These are phyloP conservation scores for Beauveria caledonica DNA, from an alignment of 2,329 filamentous ascomycete species.

Conservation along the genomic window DNA sequence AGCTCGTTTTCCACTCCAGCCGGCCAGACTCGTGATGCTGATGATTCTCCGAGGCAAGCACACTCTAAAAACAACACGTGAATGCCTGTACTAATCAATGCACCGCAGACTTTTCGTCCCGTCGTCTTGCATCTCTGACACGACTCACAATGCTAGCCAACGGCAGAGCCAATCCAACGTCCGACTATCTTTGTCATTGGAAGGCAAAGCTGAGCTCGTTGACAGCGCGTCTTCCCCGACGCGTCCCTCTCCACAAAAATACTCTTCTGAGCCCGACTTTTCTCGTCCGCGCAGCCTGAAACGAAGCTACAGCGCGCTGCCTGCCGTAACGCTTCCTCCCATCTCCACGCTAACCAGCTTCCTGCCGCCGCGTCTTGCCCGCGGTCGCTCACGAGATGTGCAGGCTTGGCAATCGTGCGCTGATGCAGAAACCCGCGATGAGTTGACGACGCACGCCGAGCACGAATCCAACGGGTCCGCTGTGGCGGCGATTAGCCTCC, in stretches of 20 bases:
- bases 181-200: conserved; percentile 73
- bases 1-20: conserved; percentile 44
- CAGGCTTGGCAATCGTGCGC: conserved; percentile 89
- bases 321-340: conserved; percentile 48
- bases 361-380: conserved; percentile 48
- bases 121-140: conserved; percentile 32
- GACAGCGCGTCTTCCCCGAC: conserved; percentile 41
- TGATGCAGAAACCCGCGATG: conserved; percentile 69
- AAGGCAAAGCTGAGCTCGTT: conserved; percentile 84
- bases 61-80: neutral
- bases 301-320: conserved; percentile 62
- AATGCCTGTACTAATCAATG: neutral
- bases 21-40: conserved; percentile 28
- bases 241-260: conserved; percentile 53
- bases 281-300: conserved; percentile 48
- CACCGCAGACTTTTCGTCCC: conserved; percentile 34
- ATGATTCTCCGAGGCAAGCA: conserved; percentile 40
- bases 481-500: conserved; percentile 70
- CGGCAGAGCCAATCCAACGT: conserved; percentile 44
- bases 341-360: conserved; percentile 44
- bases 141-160: conserved; percentile 27
- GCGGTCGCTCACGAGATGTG: conserved; percentile 76
- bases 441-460: conserved; percentile 72
- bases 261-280: conserved; percentile 39
- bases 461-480: conserved; percentile 74